Conservation (phyloP, 768 basidiomycete genomes). For the Mycena haematopus region DNA sequence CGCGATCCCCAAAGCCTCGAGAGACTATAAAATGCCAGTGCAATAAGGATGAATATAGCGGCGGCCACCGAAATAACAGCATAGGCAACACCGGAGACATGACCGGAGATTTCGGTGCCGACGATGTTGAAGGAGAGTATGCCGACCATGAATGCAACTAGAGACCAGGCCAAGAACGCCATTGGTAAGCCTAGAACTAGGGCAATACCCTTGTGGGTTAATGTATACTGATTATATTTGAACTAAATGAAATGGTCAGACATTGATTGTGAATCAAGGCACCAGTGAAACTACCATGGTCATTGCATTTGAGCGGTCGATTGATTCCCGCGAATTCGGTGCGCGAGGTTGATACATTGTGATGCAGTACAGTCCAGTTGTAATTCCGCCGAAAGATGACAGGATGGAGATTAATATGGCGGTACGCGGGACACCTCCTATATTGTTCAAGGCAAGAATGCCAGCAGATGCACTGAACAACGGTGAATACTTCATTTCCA, state of each 20-base stretch:
- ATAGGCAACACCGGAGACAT: conserved; percentile 7
- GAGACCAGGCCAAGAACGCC: conserved; percentile 22
- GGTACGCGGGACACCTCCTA: conserved; percentile 11
- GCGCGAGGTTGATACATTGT: conserved; percentile 19
- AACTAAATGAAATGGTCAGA: neutral
- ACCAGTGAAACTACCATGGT: neutral
- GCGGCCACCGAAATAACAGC: conserved; percentile 15
- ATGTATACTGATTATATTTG: conserved; percentile 13
- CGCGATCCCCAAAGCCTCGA: conserved; percentile 13
- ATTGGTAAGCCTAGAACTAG: conserved; percentile 14
- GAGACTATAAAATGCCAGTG: conserved; percentile 9
- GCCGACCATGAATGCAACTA: conserved; percentile 14
- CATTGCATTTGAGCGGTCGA: conserved; percentile 2
- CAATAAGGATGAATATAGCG: neutral
- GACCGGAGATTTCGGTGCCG: conserved; percentile 4
- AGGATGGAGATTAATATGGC: conserved; percentile 21
- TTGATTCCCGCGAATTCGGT: conserved; percentile 4
- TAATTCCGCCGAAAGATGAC: conserved; percentile 7
- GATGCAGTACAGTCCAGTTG: conserved; percentile 20
- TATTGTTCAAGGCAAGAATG: conserved; percentile 15
- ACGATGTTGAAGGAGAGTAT: conserved; percentile 17
- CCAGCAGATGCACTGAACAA: conserved; percentile 17
- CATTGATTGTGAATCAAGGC: neutral
- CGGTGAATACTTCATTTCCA: neutral
- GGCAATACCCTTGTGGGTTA: conserved; percentile 14